These are phyloP conservation scores for Salix koriyanagi DNA, from an alignment of 345 rosid genomes.

Conservation along the genomic window DNA sequence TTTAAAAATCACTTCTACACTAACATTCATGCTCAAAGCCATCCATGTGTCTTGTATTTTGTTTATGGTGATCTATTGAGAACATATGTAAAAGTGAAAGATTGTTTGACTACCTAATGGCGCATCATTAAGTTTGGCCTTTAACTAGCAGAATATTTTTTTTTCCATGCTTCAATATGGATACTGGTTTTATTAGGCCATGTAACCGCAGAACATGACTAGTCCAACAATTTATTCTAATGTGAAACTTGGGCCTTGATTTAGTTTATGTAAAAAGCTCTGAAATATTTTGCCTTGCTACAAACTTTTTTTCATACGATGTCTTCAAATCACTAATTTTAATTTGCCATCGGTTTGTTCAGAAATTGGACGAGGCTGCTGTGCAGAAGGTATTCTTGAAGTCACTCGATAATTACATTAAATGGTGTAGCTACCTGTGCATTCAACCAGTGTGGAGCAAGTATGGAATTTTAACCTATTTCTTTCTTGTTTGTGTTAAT, in stretches of 20 bases:
- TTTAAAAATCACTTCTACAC: too few relatives aligned
- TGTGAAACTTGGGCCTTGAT: too few relatives aligned
- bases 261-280: too few relatives aligned
- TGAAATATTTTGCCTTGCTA: too few relatives aligned
- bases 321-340: neutral
- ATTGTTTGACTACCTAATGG: neutral
- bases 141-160: neutral
- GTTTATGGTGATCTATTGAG: neutral
- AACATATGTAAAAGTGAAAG: neutral
- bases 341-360: constrained; percentile 14
- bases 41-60: too few relatives aligned
- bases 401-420: constrained; percentile 82
- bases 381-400: constrained; percentile 64
- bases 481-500: neutral
- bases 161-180: neutral
- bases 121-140: neutral
- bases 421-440: constrained; percentile 86
- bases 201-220: neutral
- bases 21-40: too few relatives aligned
- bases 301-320: too few relatives aligned
- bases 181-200: neutral
- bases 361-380: constrained; percentile 81
- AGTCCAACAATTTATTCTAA: too few relatives aligned
- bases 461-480: constrained; percentile 35
- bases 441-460: constrained; percentile 87